Evolutionary conservation across 768 basidiomycete species (phyloP).

Genomic region (Mrakia blollopis): DNA sequence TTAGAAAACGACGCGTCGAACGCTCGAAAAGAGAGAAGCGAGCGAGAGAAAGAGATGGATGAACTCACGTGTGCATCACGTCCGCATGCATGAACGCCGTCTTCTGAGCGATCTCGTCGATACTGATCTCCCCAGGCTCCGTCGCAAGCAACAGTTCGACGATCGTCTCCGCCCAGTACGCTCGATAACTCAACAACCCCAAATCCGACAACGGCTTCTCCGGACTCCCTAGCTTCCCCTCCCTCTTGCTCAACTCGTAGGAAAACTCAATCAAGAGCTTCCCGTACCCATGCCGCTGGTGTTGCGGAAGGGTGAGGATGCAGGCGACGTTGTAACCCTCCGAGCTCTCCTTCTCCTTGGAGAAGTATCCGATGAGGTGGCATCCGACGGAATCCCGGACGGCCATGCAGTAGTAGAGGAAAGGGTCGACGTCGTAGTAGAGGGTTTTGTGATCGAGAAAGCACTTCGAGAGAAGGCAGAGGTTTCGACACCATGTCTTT

Average conservation of each 20-base stretch:
- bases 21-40: too few relatives aligned
- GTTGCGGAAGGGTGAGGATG: constrained; percentile 96
- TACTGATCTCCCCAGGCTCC: constrained; percentile 69
- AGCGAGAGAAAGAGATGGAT: neutral
- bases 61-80: constrained; percentile 93
- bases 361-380: constrained; percentile 96
- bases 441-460: constrained; percentile 99
- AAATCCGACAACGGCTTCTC: constrained; percentile 96
- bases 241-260: constrained; percentile 86
- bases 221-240: constrained; percentile 90
- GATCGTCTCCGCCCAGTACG: constrained; percentile 96
- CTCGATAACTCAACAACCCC: constrained; percentile 84
- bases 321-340: constrained; percentile 99
- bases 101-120: constrained; percentile 95
- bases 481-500: constrained; percentile 90
- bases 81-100: constrained; percentile 93
- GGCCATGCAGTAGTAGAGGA: constrained; percentile 99
- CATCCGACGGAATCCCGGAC: constrained; percentile 83
- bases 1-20: too few relatives aligned
- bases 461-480: constrained; percentile 93
- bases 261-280: constrained; percentile 96
- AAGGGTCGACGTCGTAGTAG: constrained; percentile 99
- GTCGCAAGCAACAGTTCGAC: constrained; percentile 71
- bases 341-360: constrained; percentile 96
- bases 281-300: constrained; percentile 93